A percentile compares a stretch with the other conserved stretches of the same genome.
Evolutionary conservation across 106 monocot genomes (phyloP).

Genomic region (Ottelia alismoides): DNA sequence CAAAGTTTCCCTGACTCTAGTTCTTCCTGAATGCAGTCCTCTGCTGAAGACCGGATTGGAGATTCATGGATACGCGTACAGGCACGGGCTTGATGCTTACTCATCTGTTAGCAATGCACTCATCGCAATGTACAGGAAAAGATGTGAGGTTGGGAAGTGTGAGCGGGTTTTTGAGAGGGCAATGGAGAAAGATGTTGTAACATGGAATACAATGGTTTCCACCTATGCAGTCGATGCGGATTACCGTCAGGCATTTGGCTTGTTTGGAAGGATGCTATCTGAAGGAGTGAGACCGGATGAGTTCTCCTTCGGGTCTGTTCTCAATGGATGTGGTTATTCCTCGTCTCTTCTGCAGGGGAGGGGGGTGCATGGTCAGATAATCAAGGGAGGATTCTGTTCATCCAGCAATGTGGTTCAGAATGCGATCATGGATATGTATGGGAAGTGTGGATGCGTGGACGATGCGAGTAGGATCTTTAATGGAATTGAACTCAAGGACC

Average conservation of each 20-base stretch:
- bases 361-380: conserved; percentile 34
- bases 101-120: conserved; percentile 62
- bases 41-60: conserved; percentile 37
- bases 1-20: conserved; percentile 35
- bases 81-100: conserved; percentile 31
- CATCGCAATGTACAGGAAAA: conserved; percentile 60
- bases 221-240: conserved; percentile 21
- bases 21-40: conserved; percentile 36
- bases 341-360: conserved; percentile 39
- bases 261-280: conserved; percentile 37
- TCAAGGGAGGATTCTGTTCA: conserved; percentile 40
- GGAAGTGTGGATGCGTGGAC: conserved; percentile 47
- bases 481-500: conserved; percentile 38
- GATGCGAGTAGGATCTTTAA: conserved; percentile 55
- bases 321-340: conserved; percentile 44
- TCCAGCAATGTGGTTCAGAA: conserved; percentile 41
- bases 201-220: conserved; percentile 66
- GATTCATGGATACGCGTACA: conserved; percentile 68
- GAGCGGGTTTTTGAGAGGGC: conserved; percentile 34
- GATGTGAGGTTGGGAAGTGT: conserved; percentile 19
- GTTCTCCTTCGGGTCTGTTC: conserved; percentile 51
- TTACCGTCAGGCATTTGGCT: conserved; percentile 26
- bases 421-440: conserved; percentile 62
- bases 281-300: conserved; percentile 45
- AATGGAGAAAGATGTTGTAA: conserved; percentile 42